A percentile compares a stretch with the other conserved stretches of the same genome.
Evolutionary conservation across 805 yeast species (phyloP).

Genomic region (Ogataea angusta): DNA sequence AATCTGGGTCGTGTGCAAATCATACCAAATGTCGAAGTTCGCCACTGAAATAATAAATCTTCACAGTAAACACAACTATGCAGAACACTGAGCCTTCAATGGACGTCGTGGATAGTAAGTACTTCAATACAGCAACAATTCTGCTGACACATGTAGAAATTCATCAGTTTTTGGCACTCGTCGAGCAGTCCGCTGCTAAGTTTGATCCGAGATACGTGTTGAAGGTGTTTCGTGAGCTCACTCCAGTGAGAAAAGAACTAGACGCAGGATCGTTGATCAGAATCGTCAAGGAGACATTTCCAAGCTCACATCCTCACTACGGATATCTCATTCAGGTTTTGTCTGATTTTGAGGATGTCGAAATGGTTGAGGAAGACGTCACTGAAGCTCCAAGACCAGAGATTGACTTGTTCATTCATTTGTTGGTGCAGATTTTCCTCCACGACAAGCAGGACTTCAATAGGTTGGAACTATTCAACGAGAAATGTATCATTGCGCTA

Average conservation of each 20-base stretch:
- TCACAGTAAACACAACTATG: slow-evolving; percentile 3
- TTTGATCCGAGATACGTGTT: slow-evolving; percentile 86
- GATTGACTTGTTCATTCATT: slow-evolving; percentile 71
- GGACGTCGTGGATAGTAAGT: slow-evolving; percentile 18
- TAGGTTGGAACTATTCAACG: slow-evolving; percentile 52
- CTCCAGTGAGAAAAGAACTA: slow-evolving; percentile 66
- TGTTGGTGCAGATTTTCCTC: slow-evolving; percentile 72
- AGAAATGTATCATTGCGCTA: slow-evolving; percentile 49
- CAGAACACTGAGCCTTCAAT: slow-evolving; percentile 4
- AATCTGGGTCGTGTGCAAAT: slow-evolving; percentile 8
- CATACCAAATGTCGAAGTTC: slow-evolving; percentile 7
- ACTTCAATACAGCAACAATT: neutral
- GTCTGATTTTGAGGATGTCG: slow-evolving; percentile 31
- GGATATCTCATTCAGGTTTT: slow-evolving; percentile 38
- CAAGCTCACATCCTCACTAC: slow-evolving; percentile 44
- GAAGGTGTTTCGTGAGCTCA: slow-evolving; percentile 80
- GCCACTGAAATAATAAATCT: slow-evolving; percentile 14
- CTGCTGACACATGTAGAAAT: slow-evolving; percentile 15
- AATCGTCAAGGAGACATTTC: slow-evolving; percentile 56
- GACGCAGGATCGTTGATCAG: slow-evolving; percentile 50
- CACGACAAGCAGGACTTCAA: slow-evolving; percentile 56
- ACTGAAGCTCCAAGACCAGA: slow-evolving; percentile 60
- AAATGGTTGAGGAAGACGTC: slow-evolving; percentile 33
- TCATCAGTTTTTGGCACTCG: slow-evolving; percentile 22
- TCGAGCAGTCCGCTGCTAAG: slow-evolving; percentile 39